phyloP scores from a whole-genome alignment of 257 asterid species.

The Nicotiana benthamiana region DNA sequence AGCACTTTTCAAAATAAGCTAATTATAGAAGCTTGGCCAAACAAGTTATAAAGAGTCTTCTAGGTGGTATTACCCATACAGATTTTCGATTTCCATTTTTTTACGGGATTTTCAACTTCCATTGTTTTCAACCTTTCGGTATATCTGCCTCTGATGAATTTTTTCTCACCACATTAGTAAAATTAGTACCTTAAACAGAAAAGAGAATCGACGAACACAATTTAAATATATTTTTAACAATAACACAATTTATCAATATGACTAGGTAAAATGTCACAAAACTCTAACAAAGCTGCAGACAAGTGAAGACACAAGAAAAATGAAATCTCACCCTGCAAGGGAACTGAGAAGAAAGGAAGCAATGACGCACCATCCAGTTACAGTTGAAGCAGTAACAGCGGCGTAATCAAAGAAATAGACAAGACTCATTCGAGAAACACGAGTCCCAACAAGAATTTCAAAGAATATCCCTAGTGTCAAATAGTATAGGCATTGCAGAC shows the following conservation, averaged over 20 bases:
- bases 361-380: constrained; percentile 87
- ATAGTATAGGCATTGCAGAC: constrained; percentile 77
- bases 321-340: constrained; percentile 58
- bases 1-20: no score
- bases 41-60: no score
- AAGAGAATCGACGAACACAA: neutral
- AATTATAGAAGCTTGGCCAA: no score
- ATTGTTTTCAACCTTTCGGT: no score
- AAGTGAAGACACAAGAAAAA: neutral
- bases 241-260: neutral
- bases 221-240: neutral
- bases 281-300: neutral
- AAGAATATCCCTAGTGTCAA: constrained; percentile 56
- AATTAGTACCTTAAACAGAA: neutral
- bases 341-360: constrained; percentile 71
- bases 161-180: neutral
- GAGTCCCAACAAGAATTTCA: constrained; percentile 63
- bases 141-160: no score
- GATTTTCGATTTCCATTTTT: no score
- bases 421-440: constrained; percentile 86
- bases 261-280: neutral
- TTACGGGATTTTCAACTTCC: no score
- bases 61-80: no score
- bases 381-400: constrained; percentile 59
- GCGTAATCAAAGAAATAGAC: constrained; percentile 92